A percentile compares a stretch with the other conserved stretches of the same genome.
phyloP scores from a whole-genome alignment of 1,139 yeast species.

The Kurtzmaniella quercitrusa region DNA sequence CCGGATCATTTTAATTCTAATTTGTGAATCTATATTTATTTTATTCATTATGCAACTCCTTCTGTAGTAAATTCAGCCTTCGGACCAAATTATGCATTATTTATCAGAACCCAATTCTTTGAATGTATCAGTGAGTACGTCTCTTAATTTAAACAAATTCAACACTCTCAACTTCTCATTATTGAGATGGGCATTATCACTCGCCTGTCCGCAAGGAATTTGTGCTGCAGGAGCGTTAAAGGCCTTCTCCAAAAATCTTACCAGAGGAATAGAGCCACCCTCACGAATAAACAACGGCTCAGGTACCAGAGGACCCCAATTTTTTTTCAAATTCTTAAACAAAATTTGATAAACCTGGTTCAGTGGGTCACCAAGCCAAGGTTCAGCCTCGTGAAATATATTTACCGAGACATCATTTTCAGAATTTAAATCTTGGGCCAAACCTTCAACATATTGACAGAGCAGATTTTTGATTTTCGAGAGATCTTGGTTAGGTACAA shows the following conservation, averaged over 20 bases:
- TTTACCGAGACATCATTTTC: slow-evolving; percentile 57
- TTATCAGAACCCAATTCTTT: slow-evolving; percentile 26
- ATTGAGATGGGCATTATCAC: slow-evolving; percentile 90
- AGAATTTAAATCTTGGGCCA: slow-evolving; percentile 40
- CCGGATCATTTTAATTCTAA: not conserved
- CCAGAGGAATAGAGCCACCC: slow-evolving; percentile 95
- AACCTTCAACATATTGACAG: slow-evolving; percentile 36
- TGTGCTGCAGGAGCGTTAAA: slow-evolving; percentile 91
- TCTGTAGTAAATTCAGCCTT: too few species aligned
- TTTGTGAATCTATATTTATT: not conserved
- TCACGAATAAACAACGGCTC: slow-evolving; percentile 86
- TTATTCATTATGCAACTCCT: not conserved
- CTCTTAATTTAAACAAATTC: slow-evolving; percentile 72
- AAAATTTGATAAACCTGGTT: slow-evolving; percentile 70
- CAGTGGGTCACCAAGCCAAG: slow-evolving; percentile 89
- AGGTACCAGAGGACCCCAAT: slow-evolving; percentile 57
- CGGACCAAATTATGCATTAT: not conserved
- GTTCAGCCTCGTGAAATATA: slow-evolving; percentile 83
- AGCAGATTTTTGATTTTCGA: slow-evolving; percentile 52
- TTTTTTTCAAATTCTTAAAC: slow-evolving; percentile 51
- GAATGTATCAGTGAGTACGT: slow-evolving; percentile 56
- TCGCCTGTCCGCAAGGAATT: slow-evolving; percentile 93
- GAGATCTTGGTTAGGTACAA: slow-evolving; percentile 85
- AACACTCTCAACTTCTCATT: slow-evolving; percentile 80
- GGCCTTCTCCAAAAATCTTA: slow-evolving; percentile 76